Conservation (phyloP, 495 filamentous ascomycete species). For the Aspergillus affinis region DNA sequence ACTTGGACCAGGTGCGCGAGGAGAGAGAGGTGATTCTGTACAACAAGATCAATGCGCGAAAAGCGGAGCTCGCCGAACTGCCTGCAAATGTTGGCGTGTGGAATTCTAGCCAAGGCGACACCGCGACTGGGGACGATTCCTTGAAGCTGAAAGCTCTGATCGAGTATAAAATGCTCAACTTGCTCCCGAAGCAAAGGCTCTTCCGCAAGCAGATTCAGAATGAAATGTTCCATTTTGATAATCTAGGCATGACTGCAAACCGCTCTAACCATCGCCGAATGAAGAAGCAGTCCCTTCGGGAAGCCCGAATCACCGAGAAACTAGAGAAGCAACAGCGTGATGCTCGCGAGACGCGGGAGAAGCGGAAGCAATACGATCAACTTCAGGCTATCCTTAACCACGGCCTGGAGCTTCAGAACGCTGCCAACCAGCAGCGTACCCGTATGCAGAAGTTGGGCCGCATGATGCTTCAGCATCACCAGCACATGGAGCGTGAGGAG, state of each 20-base stretch:
- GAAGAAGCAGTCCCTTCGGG: slow-evolving; percentile 95
- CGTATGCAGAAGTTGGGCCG: slow-evolving; percentile 84
- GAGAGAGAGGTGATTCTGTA: slow-evolving; percentile 85
- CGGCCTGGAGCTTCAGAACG: slow-evolving; percentile 62
- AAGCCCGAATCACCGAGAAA: slow-evolving; percentile 96
- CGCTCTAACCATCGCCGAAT: slow-evolving; percentile 83
- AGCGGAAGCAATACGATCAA: slow-evolving; percentile 93
- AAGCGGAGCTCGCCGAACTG: slow-evolving; percentile 75
- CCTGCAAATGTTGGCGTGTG: slow-evolving; percentile 80
- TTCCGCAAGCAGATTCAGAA: slow-evolving; percentile 81
- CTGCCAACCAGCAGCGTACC: slow-evolving; percentile 51
- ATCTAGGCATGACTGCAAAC: slow-evolving; percentile 93
- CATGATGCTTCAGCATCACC: slow-evolving; percentile 82
- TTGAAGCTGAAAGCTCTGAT: slow-evolving; percentile 88
- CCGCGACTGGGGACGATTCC: slow-evolving; percentile 71
- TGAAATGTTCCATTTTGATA: slow-evolving; percentile 90
- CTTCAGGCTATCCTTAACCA: slow-evolving; percentile 71
- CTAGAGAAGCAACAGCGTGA: slow-evolving; percentile 98
- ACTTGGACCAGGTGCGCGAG: slow-evolving; percentile 72
- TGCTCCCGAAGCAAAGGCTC: slow-evolving; percentile 80
- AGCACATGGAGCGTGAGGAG: slow-evolving; percentile 97
- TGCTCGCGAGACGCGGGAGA: slow-evolving; percentile 87
- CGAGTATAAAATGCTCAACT: slow-evolving; percentile 82
- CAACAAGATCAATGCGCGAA: slow-evolving; percentile 82
- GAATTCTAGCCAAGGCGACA: slow-evolving; percentile 72